Evolutionary conservation across 2,329 filamentous ascomycete genomes (phyloP).

Genomic region (Aspergillus chevalieri): DNA sequence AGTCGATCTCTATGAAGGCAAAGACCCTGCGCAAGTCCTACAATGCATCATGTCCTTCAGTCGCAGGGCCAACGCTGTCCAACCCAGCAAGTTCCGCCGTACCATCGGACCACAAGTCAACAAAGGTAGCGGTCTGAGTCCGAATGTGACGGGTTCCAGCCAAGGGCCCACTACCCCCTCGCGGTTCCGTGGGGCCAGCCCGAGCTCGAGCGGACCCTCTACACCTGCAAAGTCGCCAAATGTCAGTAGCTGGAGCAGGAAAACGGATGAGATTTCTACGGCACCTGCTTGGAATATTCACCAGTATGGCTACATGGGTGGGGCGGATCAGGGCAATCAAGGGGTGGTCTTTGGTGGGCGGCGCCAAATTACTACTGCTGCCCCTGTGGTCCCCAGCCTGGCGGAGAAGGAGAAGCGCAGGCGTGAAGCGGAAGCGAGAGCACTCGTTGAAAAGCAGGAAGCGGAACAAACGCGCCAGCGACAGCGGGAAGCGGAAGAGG

Average conservation of each 20-base stretch:
- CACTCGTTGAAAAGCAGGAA: constrained; percentile 47
- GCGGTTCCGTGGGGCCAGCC: constrained; percentile 38
- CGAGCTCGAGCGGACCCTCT: constrained; percentile 41
- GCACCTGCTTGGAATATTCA: constrained; percentile 96
- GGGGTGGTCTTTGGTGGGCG: constrained; percentile 88
- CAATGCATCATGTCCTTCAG: constrained; percentile 92
- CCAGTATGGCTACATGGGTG: constrained; percentile 97
- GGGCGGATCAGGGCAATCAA: constrained; percentile 90
- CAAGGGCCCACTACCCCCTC: constrained; percentile 37
- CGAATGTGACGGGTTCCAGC: constrained; percentile 60
- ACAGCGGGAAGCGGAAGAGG: constrained; percentile 48
- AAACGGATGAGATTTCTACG: constrained; percentile 70
- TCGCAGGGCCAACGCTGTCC: constrained; percentile 68
- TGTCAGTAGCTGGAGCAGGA: constrained; percentile 87
- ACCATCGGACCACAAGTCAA: constrained; percentile 68
- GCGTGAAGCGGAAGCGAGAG: constrained; percentile 52
- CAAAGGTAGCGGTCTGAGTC: constrained; percentile 52
- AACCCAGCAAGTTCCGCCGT: constrained; percentile 66
- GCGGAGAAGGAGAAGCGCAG: constrained; percentile 74
- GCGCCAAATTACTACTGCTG: constrained; percentile 82
- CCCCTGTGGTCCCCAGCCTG: constrained; percentile 70
- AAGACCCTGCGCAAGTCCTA: constrained; percentile 91
- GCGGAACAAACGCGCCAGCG: constrained; percentile 43
- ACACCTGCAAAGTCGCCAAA: constrained; percentile 58
- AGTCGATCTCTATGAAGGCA: constrained; percentile 90